phyloP scores from a whole-genome alignment of 768 basidiomycete species.

The Phanerochaete sordida region DNA sequence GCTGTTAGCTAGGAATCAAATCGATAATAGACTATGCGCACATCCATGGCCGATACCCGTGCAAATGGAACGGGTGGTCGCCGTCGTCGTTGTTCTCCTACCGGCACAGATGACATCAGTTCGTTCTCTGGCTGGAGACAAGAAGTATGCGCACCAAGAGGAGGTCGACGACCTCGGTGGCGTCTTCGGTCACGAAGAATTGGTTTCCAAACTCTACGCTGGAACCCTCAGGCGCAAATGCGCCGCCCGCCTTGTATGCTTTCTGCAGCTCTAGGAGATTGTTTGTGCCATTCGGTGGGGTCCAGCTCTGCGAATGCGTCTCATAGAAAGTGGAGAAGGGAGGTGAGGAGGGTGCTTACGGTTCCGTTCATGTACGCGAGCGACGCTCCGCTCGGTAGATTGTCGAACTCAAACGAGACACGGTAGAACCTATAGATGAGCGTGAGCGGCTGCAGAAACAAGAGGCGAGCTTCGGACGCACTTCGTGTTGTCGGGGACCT shows the following conservation, averaged over 20 bases:
- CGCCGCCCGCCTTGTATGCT: constrained; percentile 6
- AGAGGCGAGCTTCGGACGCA: neutral
- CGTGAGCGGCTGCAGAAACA: neutral
- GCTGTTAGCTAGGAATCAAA: neutral
- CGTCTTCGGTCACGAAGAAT: constrained; percentile 21
- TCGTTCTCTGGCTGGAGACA: neutral
- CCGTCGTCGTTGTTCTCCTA: constrained; percentile 27
- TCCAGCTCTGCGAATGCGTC: constrained; percentile 20
- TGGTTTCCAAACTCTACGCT: constrained; percentile 17
- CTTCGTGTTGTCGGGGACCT: neutral
- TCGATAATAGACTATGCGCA: neutral
- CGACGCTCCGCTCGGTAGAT: constrained; percentile 17
- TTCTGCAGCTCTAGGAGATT: constrained; percentile 18
- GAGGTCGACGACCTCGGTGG: constrained; percentile 21
- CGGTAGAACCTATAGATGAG: constrained; percentile 2
- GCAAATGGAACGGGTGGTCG: constrained; percentile 36
- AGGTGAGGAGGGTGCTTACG: constrained; percentile 4
- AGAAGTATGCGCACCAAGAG: constrained; percentile 12
- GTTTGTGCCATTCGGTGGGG: constrained; percentile 17
- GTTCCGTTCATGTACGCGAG: constrained; percentile 29
- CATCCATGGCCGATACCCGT: constrained; percentile 27
- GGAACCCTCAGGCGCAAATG: constrained; percentile 7
- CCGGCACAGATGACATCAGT: neutral
- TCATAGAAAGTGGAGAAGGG: too few relatives aligned
- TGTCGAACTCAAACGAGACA: constrained; percentile 23